Base-by-base conservation (phyloP, 345 rosid genomes). In the Brassica incana region DNA sequence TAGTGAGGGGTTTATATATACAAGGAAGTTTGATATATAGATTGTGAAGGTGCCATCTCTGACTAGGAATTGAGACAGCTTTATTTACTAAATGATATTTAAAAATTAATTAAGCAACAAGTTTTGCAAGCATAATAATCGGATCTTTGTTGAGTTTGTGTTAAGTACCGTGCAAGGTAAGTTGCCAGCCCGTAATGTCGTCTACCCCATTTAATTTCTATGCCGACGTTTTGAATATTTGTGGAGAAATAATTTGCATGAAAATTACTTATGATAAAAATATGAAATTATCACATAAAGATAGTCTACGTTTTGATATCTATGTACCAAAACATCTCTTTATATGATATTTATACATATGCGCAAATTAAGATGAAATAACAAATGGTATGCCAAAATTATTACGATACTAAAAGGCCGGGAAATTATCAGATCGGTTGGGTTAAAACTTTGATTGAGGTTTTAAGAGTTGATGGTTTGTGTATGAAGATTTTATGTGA, bases 111-210 rank as follows among this genome's bases (percentile, higher is more conserved):
- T 65, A 5, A 72, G 54, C 43, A 20, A n/a, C 6, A 52, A 70
- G 15, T 11, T 72, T 72, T 65, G 73, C 43, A 33, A 71, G 74
- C 84, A 65, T 81, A 76, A 71, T 72, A 59, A 77, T 30, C 77
- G 81, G 84, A 81, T 81, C 84, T 61, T 77, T 81, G 81, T 77
- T 81, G 74, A 32, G 45, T 25, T 70, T 50, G 60, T 27, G 54
- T 80, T 76, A 76, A 62, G 63, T 76, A 54, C 66, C 81, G 84
- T 81, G 81, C 45, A 71, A 71, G 72, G 63, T 71, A 80, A 65
- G 80, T 75, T 35, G 76, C 68, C 75, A 73, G 66, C 71, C 60
- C 82, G 61, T 43, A 74, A 50, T 74, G 78, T 74, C 60, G 65
- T 79, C 71, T 50, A 67, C 5, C 16, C 78, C 23, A 67, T 67